A percentile compares a stretch with the other conserved stretches of the same genome.
These are phyloP conservation scores for Chaetomium globosum DNA, from an alignment of 2,329 filamentous ascomycete species.

Conservation along the genomic window DNA sequence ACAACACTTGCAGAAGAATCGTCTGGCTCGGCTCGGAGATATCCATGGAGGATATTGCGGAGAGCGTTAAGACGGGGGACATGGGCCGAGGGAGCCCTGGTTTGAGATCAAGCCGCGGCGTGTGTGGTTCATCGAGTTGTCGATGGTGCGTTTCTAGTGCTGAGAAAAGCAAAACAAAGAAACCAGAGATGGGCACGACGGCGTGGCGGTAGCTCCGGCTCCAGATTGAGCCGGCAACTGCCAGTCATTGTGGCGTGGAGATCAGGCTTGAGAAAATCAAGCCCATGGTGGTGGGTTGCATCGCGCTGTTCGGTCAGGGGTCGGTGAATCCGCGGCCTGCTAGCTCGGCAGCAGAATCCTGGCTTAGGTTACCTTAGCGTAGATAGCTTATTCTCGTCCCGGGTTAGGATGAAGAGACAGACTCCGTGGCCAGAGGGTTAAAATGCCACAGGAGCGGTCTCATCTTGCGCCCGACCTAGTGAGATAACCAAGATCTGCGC, in stretches of 20 bases:
- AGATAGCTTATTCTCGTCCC: not conserved
- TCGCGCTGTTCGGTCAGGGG: not conserved
- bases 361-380: not conserved
- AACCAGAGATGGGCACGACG: not conserved
- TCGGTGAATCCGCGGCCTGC: not conserved
- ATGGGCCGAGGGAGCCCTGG: not conserved
- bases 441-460: too few species aligned
- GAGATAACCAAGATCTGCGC: not conserved
- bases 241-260: not conserved
- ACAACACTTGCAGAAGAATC: not conserved
- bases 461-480: not conserved
- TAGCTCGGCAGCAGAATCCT: not conserved
- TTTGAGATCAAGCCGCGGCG: not conserved
- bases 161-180: not conserved
- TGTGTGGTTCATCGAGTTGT: not conserved
- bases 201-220: not conserved
- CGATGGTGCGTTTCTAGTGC: not conserved
- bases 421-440: not conserved
- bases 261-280: not conserved
- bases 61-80: not conserved
- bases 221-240: not conserved
- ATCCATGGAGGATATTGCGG: not conserved
- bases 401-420: not conserved
- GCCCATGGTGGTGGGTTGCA: slow-evolving; percentile 1
- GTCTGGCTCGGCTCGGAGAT: not conserved